phyloP scores from a whole-genome alignment of 495 filamentous ascomycete species.

The Astrothelium subdiscretum region DNA sequence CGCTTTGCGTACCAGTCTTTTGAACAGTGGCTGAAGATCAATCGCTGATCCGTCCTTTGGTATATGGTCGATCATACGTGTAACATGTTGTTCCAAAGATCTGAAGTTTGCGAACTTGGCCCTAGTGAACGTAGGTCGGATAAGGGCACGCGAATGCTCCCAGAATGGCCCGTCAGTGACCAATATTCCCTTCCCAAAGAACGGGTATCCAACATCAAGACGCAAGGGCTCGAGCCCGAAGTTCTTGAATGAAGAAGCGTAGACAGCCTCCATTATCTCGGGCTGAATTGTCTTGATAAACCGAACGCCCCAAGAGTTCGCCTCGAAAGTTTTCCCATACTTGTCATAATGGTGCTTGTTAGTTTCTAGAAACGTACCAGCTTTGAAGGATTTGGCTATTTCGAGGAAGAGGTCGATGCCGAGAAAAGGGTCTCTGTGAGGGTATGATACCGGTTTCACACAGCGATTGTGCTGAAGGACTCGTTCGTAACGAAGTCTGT shows the following conservation, averaged over 20 bases:
- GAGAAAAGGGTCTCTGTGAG: conserved; percentile 17
- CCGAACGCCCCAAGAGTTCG: conserved; percentile 8
- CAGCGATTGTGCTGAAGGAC: background rate
- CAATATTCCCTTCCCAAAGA: conserved; percentile 56
- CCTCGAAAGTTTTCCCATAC: conserved; percentile 15
- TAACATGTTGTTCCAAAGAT: conserved; percentile 49
- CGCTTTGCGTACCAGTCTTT: conserved; percentile 52
- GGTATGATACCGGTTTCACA: background rate
- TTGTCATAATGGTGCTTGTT: conserved; percentile 9
- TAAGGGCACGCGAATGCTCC: conserved; percentile 36
- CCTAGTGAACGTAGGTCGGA: conserved; percentile 44
- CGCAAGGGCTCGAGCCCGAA: conserved; percentile 9
- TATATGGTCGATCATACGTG: conserved; percentile 38
- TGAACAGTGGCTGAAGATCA: conserved; percentile 57
- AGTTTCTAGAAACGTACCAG: conserved; percentile 14
- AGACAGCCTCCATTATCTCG: conserved; percentile 41
- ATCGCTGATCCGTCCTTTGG: conserved; percentile 39
- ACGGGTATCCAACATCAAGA: conserved; percentile 23
- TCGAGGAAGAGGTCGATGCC: conserved; percentile 21
- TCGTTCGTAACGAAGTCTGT: too few species aligned
- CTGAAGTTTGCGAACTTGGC: conserved; percentile 48
- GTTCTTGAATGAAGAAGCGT: conserved; percentile 42
- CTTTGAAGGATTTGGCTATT: conserved; percentile 15
- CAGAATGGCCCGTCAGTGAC: conserved; percentile 57
- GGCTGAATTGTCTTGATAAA: conserved; percentile 37